Evolutionary conservation across 2,329 filamentous ascomycete species (phyloP), one percentile per base, ranked within the genome.

Genomic region (Thielaviopsis euricoi): DNA sequence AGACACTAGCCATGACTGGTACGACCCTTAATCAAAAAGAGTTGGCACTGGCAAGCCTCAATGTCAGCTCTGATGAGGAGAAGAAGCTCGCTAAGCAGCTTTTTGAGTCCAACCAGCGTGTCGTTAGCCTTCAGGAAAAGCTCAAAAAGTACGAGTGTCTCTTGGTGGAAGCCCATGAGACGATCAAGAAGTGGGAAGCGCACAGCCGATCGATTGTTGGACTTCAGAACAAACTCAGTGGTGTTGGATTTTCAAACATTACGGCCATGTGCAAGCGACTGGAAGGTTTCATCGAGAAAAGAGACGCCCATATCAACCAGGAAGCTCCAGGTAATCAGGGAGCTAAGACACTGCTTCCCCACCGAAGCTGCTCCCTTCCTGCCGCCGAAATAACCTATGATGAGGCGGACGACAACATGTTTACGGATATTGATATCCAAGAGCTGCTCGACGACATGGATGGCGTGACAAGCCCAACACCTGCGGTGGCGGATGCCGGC

Each of bases 71-170:
- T 17, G 53, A 53, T 21, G 13, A 51, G 15, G 46, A 29, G 21
- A 26, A 23, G 23, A 56, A 49, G 23, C 29, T 59, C 9, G 13
- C 19, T 9, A 29, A 23, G 15, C 23, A 60, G 17, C 53, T 61
- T 6, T 17, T 51, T 21, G 51, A 61, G 22, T 59, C 61, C 19
- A 61, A 62, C 46, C 61, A 61, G 51, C 51, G 61, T 25, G 57
- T 62, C n/a, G 54, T 59, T 40, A 60, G 61, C 50, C 55, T 62
- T 17, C 58, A 59, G 52, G 40, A 54, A 1, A 61, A 58, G 19
- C 48, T 62, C 17, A 59, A 60, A 19, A 58, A 55, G 15, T 58
- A 59, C 25, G 61, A 62, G 49, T 17, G 33, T 43, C 22, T 53
- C 7, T 50, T 56, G 15, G 49, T 56, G 9, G 56, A 61, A 9